phyloP scores from a whole-genome alignment of 176 grass and related monocot genomes.

The Lolium multiflorum region DNA sequence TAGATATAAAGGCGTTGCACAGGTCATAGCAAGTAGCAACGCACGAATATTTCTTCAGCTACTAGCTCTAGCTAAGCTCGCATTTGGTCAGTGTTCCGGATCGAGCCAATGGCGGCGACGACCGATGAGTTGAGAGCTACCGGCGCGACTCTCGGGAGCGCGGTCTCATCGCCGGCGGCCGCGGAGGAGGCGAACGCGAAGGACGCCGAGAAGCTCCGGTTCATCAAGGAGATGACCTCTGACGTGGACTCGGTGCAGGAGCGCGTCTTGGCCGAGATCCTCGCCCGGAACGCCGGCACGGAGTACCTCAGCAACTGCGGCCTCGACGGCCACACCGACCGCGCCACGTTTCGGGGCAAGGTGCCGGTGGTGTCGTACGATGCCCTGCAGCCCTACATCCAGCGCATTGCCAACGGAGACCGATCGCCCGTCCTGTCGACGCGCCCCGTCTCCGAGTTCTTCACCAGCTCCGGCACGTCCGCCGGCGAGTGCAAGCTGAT shows the following conservation, averaged over 20 bases:
- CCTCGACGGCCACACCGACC: slow-evolving; percentile 54
- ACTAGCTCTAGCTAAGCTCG: too few species aligned
- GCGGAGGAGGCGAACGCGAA: too few species aligned
- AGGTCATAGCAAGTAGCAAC: too few species aligned
- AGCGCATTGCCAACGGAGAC: slow-evolving; percentile 61
- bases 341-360: slow-evolving; percentile 49
- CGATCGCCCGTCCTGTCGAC: slow-evolving; percentile 23
- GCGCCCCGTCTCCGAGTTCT: slow-evolving; percentile 29
- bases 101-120: too few species aligned
- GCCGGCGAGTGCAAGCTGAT: too few species aligned
- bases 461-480: too few species aligned
- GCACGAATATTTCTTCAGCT: too few species aligned
- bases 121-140: too few species aligned
- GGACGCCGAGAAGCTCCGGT: slow-evolving; percentile 56
- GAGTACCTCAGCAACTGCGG: slow-evolving; percentile 63
- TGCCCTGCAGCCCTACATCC: slow-evolving; percentile 65
- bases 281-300: slow-evolving; percentile 45
- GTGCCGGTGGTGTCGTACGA: slow-evolving; percentile 71
- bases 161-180: too few species aligned
- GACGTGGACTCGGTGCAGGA: slow-evolving; percentile 53
- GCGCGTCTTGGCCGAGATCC: slow-evolving; percentile 64
- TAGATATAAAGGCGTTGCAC: too few species aligned
- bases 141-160: too few species aligned
- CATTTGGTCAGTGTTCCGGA: too few species aligned
- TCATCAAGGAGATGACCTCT: slow-evolving; percentile 72